Evolutionary conservation across 2,329 filamentous ascomycete species (phyloP), one percentile per base, ranked within the genome.

Genomic region (Lecanoromycetidae sp.): DNA sequence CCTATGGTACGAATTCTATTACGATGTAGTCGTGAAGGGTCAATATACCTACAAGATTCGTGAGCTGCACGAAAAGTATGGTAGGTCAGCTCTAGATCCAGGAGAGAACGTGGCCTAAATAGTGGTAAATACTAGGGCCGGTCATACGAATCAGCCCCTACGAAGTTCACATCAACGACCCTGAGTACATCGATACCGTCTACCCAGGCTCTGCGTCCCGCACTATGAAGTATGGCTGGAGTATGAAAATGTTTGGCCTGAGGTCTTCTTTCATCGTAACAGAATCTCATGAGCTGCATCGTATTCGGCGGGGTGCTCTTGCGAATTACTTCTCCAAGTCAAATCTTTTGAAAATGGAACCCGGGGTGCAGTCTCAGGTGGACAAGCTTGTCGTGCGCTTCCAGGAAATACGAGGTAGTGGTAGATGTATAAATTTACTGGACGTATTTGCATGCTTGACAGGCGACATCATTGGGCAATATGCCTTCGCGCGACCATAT

Each of bases 381-480:
- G 56, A 62, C 10, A 60, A 59, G 45, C 52, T 66, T n/a, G 57
- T 53, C 19, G 40, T 25, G 9, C 49, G 46, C 1, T 37, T 54
- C 7, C 19, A 46, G 23, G 44, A 25, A 9, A 17, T 49, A 5
- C 30, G 47, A 33, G 47, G 39, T 10, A 46, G 54, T 30, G 51
- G 50, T 35, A 38, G 36, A 37, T 17, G 51, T 9, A 26, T 60
- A 34, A 47, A 55, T 33, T 6, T 60, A 29, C 44, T 52, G 48
- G 47, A 54, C 38, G 48, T 48, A 3, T 54, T 55, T 48, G 25
- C 52, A 6, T 58, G 57, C 2, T 43, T 65, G 41, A 62, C 63
- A 2, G 58, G 59, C 5, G 65, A 68, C 50, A 55, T 67, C 19
- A 62, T 67, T 23, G 59, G 60, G 12, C 56, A 64, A 36, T 66